Evolutionary conservation across 2,329 filamentous ascomycete species (phyloP).

Genomic region (Daldinia eschscholtzii): DNA sequence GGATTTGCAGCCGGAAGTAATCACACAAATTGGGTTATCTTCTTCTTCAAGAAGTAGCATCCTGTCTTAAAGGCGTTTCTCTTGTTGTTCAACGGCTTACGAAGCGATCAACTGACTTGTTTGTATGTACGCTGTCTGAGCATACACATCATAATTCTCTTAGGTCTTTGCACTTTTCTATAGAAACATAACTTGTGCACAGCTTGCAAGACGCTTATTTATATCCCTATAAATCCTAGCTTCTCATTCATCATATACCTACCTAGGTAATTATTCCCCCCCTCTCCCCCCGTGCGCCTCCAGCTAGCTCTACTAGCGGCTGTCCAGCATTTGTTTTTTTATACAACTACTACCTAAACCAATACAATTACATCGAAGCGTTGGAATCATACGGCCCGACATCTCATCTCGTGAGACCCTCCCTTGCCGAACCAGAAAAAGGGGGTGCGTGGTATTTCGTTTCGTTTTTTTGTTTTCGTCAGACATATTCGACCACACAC

Average conservation of each 20-base stretch:
- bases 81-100: not conserved
- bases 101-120: not conserved
- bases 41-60: not conserved
- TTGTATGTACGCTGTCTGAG: not conserved
- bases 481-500: not conserved
- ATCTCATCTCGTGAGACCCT: not conserved
- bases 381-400: slow-evolving; percentile 2
- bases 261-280: not conserved
- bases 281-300: not conserved
- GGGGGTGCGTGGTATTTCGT: not conserved
- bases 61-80: not conserved
- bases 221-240: not conserved
- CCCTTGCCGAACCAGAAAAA: not conserved
- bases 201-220: not conserved
- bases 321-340: not conserved
- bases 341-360: slow-evolving; percentile 25
- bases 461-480: not conserved
- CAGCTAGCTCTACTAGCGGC: not conserved
- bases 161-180: not conserved
- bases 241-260: slow-evolving; percentile 1
- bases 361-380: slow-evolving; percentile 26
- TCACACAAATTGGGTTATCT: not conserved
- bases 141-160: not conserved
- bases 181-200: not conserved
- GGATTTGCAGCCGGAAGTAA: not conserved